Conservation (phyloP, 1,139 yeast genomes). For the Yamadazyma sp. region DNA sequence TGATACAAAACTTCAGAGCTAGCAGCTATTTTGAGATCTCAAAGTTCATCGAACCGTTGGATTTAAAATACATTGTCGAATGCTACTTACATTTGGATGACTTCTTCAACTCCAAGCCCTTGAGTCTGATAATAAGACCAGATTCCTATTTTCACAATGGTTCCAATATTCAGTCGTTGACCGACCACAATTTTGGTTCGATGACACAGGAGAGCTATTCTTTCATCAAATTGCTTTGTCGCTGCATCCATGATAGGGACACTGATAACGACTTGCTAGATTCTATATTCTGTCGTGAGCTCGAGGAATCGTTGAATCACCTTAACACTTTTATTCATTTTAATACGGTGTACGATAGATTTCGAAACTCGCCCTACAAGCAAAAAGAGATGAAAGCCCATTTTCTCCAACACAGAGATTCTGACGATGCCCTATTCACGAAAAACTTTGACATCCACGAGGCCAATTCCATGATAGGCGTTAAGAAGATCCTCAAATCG, state of each 20-base stretch:
- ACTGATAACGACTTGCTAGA: slow-evolving; percentile 6
- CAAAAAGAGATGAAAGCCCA: slow-evolving; percentile 3
- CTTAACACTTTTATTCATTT: slow-evolving; percentile 19
- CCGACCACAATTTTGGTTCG: slow-evolving; percentile 2
- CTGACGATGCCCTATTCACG: neutral
- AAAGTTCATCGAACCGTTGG: slow-evolving; percentile 12
- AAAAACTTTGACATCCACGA: slow-evolving; percentile 6
- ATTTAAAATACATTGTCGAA: slow-evolving; percentile 13
- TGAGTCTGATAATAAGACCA: slow-evolving; percentile 12
- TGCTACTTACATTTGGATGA: slow-evolving; percentile 13
- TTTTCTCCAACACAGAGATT: slow-evolving; percentile 5
- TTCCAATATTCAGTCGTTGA: slow-evolving; percentile 2
- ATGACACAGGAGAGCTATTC: slow-evolving; percentile 11
- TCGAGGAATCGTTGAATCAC: slow-evolving; percentile 13
- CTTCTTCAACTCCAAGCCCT: slow-evolving; percentile 12
- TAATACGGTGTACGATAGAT: slow-evolving; percentile 13
- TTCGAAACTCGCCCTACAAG: slow-evolving; percentile 5
- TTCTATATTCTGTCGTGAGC: slow-evolving; percentile 11
- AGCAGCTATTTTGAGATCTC: slow-evolving; percentile 13
- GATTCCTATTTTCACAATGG: slow-evolving; percentile 9
- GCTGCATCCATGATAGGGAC: slow-evolving; percentile 10
- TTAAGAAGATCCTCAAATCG: slow-evolving; percentile 6
- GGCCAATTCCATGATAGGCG: slow-evolving; percentile 11
- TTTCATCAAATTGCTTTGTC: slow-evolving; percentile 15
- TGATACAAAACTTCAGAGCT: slow-evolving; percentile 12